These are phyloP conservation scores for Cutaneotrichosporon sp. DNA, from an alignment of 1,284 basidiomycete genomes.

Conservation along the genomic window DNA sequence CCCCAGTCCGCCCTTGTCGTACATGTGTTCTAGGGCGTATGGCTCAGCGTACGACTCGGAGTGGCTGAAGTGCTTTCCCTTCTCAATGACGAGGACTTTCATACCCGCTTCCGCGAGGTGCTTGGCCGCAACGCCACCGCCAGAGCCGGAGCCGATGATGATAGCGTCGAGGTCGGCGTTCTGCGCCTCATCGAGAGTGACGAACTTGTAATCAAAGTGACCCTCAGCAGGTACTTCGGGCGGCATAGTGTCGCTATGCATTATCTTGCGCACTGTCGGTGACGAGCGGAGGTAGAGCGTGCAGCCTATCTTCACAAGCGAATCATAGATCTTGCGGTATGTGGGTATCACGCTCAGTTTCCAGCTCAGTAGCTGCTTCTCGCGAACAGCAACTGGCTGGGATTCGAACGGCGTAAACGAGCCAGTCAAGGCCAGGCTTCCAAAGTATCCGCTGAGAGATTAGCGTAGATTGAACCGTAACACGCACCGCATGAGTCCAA, in stretches of 20 bases:
- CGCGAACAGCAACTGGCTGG: slow-evolving; percentile 9
- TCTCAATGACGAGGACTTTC: slow-evolving; percentile 50
- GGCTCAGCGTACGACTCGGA: slow-evolving; percentile 36
- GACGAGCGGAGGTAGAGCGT: slow-evolving; percentile 14
- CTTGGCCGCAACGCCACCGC: slow-evolving; percentile 48
- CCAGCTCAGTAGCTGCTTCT: slow-evolving; percentile 11
- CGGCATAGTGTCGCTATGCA: slow-evolving; percentile 4
- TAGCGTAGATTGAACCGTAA: too few relatives aligned
- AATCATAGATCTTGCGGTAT: slow-evolving; percentile 14
- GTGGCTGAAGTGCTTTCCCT: slow-evolving; percentile 47
- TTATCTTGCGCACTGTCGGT: slow-evolving; percentile 6
- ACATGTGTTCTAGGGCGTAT: slow-evolving; percentile 44
- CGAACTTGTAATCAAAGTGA: slow-evolving; percentile 6
- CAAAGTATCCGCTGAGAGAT: slow-evolving; percentile 5
- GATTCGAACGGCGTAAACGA: slow-evolving; percentile 14
- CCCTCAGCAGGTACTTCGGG: background rate
- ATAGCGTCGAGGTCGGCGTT: slow-evolving; percentile 7
- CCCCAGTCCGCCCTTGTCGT: slow-evolving; percentile 47
- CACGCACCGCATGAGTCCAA: slow-evolving; percentile 21
- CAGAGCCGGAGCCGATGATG: slow-evolving; percentile 51
- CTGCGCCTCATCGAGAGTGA: background rate
- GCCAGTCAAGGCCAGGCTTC: slow-evolving; percentile 7
- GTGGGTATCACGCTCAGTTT: slow-evolving; percentile 7
- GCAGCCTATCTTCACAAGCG: slow-evolving; percentile 12
- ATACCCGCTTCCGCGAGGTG: slow-evolving; percentile 40